These are phyloP conservation scores for Ophiostoma australiae DNA, from an alignment of 2,329 filamentous ascomycete species.

Conservation along the genomic window DNA sequence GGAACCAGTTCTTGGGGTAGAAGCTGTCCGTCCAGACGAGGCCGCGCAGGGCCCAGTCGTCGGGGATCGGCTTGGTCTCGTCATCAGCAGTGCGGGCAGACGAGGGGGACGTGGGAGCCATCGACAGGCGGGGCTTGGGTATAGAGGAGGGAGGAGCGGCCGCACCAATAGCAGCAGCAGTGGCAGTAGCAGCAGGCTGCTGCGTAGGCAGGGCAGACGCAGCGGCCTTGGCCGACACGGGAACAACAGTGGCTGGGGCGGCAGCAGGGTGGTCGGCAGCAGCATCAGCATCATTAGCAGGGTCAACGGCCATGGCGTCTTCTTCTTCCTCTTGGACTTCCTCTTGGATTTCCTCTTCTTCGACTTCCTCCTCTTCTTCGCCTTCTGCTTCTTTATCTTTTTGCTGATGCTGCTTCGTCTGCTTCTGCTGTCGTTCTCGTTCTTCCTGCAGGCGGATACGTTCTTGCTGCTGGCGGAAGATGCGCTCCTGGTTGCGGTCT, in stretches of 20 bases:
- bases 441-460: background rate
- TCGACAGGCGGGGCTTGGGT: background rate
- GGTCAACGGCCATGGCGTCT: background rate
- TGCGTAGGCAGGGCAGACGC: background rate
- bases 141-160: background rate
- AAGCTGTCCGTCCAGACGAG: slow-evolving; percentile 57
- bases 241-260: background rate
- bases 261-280: background rate
- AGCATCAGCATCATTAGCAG: background rate
- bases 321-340: background rate
- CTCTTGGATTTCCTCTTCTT: background rate
- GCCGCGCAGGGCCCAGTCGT: slow-evolving; percentile 64
- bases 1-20: slow-evolving; percentile 57
- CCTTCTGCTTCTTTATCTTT: background rate
- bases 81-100: slow-evolving; percentile 35
- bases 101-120: background rate
- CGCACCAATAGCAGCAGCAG: background rate
- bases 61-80: slow-evolving; percentile 58
- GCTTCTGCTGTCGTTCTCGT: background rate
- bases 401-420: background rate
- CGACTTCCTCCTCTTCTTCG: background rate
- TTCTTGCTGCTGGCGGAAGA: background rate
- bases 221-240: background rate
- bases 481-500: background rate
- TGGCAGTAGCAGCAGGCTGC: background rate